Percentiles rank a stretch among this genome's conserved stretches.
Conservation (phyloP, 345 rosid species). For the Arabis alpina region DNA sequence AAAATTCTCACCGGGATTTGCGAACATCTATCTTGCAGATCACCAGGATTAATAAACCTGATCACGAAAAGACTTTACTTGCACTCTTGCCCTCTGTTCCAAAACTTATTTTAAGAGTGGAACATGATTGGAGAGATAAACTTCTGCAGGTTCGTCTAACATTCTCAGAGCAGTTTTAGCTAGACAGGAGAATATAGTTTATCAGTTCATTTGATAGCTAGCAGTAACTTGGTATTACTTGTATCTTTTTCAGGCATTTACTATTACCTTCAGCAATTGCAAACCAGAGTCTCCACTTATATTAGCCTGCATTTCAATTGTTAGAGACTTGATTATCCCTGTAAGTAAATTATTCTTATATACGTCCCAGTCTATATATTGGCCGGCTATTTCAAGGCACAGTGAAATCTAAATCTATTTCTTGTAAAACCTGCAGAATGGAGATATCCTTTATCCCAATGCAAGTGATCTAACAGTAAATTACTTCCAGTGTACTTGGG, state of each 20-base stretch:
- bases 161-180: conserved; percentile 24
- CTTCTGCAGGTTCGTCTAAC: conserved; percentile 71
- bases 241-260: conserved; percentile 73
- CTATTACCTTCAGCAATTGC: conserved; percentile 62
- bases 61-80: conserved; percentile 53
- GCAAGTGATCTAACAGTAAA: conserved; percentile 52
- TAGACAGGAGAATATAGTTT: conserved; percentile 2
- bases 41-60: conserved; percentile 51
- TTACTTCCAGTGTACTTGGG: conserved; percentile 66
- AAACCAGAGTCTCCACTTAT: conserved; percentile 66
- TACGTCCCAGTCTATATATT: conserved; percentile 11
- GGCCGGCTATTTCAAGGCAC: conserved; percentile 1
- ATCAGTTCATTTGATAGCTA: conserved; percentile 5
- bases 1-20: conserved; percentile 19
- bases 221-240: background rate
- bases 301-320: conserved; percentile 61
- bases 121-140: conserved; percentile 54
- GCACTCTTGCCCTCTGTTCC: conserved; percentile 67
- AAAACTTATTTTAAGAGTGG: conserved; percentile 57
- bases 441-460: conserved; percentile 45
- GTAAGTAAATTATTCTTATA: conserved; percentile 53
- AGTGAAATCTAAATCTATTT: conserved; percentile 3
- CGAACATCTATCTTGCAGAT: conserved; percentile 48
- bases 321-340: conserved; percentile 70
- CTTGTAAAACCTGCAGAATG: conserved; percentile 50